phyloP scores from a whole-genome alignment of 1,284 basidiomycete species.

The Trametes polyzona region DNA sequence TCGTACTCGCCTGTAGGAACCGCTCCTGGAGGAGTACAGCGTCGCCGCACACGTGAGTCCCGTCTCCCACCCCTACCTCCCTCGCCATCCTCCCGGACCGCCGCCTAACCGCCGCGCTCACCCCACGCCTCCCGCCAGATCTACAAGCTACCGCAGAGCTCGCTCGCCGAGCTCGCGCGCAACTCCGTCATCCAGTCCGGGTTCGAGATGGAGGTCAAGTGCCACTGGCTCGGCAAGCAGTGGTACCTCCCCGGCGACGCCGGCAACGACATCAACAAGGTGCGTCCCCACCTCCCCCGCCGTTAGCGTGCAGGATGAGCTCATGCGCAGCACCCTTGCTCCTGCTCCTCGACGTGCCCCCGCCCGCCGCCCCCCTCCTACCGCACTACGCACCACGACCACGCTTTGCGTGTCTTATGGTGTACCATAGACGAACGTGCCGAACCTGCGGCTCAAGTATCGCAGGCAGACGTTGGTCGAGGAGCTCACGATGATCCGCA shows the following conservation, averaged over 20 bases:
- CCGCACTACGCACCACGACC: too few species aligned
- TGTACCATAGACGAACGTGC: conserved; percentile 95
- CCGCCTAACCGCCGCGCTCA: neutral
- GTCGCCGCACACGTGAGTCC: conserved; percentile 89
- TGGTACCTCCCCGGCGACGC: conserved; percentile 90
- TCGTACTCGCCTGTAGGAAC: conserved; percentile 61
- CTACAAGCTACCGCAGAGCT: conserved; percentile 88
- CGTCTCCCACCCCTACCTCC: neutral
- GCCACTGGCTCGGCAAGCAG: conserved; percentile 92
- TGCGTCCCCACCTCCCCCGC: conserved; percentile 35
- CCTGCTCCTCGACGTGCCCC: neutral
- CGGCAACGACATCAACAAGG: conserved; percentile 93
- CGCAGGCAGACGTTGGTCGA: conserved; percentile 89
- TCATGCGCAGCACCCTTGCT: conserved; percentile 21
- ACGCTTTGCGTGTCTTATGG: too few species aligned
- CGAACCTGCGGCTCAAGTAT: conserved; percentile 86
- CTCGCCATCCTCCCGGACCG: neutral
- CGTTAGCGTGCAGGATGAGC: too few species aligned
- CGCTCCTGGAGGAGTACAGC: conserved; percentile 95
- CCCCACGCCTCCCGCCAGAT: conserved; percentile 53
- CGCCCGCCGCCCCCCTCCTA: too few species aligned
- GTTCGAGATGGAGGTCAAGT: conserved; percentile 98
- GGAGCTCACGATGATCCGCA: conserved; percentile 75
- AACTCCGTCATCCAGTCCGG: conserved; percentile 97
- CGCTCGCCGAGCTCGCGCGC: conserved; percentile 88